phyloP scores from a whole-genome alignment of 257 asterid species.

The Penstemon barbatus region DNA sequence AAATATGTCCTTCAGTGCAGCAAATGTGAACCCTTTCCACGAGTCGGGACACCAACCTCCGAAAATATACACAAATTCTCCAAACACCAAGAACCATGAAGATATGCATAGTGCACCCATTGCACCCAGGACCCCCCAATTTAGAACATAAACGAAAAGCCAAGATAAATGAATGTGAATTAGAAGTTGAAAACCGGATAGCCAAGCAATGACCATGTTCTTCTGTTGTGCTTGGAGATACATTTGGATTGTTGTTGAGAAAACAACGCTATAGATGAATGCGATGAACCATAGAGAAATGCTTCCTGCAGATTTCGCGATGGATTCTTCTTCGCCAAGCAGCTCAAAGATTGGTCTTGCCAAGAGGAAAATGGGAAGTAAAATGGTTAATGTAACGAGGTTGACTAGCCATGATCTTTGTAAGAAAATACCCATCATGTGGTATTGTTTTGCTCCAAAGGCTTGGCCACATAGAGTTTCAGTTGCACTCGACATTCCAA shows the following conservation, averaged over 20 bases:
- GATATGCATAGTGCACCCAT: constrained; percentile 56
- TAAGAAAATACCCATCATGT: too few species aligned
- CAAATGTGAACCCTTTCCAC: constrained; percentile 61
- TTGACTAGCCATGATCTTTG: too few species aligned
- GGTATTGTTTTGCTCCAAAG: too few species aligned
- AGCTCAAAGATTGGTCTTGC: too few species aligned
- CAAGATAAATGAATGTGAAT: constrained; percentile 57
- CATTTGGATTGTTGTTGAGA: constrained; percentile 61
- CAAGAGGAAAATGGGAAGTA: too few species aligned
- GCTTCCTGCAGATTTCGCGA: too few species aligned
- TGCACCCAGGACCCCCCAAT: constrained; percentile 54
- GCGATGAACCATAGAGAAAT: constrained; percentile 48
- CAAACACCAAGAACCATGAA: constrained; percentile 47
- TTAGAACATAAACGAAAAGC: constrained; percentile 42
- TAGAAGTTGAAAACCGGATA: constrained; percentile 36
- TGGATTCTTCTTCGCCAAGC: too few species aligned
- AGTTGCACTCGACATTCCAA: too few species aligned
- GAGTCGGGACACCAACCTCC: constrained; percentile 68
- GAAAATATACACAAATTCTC: constrained; percentile 50
- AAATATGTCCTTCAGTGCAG: constrained; percentile 49
- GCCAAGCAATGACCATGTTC: constrained; percentile 53
- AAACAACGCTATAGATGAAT: constrained; percentile 45
- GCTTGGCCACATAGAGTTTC: too few species aligned
- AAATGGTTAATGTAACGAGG: too few species aligned
- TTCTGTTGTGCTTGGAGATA: constrained; percentile 67